These are phyloP conservation scores for Ulota crispa DNA, from an alignment of 225 moss, liverwort and hornwort species.

Conservation along the genomic window DNA sequence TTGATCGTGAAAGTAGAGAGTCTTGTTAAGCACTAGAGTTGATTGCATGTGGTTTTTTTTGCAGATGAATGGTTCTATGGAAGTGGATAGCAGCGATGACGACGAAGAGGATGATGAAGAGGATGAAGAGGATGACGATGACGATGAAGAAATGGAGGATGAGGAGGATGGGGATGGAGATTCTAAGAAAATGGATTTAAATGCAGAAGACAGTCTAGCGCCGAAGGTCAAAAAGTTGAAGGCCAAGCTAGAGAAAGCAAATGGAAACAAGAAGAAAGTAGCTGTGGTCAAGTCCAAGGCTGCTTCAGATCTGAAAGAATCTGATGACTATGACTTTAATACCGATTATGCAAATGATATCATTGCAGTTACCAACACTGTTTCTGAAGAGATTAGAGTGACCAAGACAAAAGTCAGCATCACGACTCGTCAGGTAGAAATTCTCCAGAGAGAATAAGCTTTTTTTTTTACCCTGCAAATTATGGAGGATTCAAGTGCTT, in stretches of 20 bases:
- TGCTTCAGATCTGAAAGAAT: constrained; percentile 14
- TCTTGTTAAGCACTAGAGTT: neutral
- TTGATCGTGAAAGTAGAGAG: neutral
- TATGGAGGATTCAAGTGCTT: neutral
- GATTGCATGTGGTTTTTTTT: constrained; percentile 3
- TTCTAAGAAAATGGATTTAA: constrained; percentile 32
- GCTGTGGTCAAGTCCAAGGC: constrained; percentile 23
- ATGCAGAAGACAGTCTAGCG: constrained; percentile 16
- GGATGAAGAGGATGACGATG: neutral
- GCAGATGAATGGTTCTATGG: constrained; percentile 33
- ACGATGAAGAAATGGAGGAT: constrained; percentile 15
- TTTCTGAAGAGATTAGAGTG: constrained; percentile 26
- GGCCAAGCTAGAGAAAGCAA: constrained; percentile 21
- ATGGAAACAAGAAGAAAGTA: constrained; percentile 38
- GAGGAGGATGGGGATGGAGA: constrained; percentile 34
- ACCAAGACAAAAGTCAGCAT: constrained; percentile 2
- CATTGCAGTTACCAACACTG: neutral
- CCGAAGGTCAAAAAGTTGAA: constrained; percentile 35
- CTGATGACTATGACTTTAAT: constrained; percentile 65
- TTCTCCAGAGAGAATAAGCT: neutral
- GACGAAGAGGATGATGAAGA: constrained; percentile 42
- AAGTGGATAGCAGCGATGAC: constrained; percentile 37
- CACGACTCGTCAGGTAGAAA: neutral
- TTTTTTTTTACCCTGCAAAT: neutral
- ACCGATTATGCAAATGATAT: constrained; percentile 41